Base-by-base conservation (phyloP, 495 filamentous ascomycete species). In the Cercophora newfieldiana region DNA sequence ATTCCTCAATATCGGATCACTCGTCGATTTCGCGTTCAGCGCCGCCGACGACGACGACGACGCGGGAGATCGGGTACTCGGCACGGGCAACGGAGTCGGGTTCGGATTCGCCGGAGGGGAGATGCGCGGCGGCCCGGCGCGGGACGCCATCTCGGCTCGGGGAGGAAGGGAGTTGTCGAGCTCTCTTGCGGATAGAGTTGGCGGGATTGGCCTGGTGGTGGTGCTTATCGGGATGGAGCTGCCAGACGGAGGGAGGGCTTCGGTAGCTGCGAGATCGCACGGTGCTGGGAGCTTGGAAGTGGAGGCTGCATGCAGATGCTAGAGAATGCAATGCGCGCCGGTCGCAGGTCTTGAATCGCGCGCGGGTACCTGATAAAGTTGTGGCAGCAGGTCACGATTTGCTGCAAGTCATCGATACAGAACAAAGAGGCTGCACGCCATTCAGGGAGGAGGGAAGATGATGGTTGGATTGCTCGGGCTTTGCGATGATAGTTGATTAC, bases 1-100 rank as follows among this genome's bases (percentile, higher is more conserved):
- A 77, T 92, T 93, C 77, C 90, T 91, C 26, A 88, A 80, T 70
- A 90, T 81, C 22, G 87, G 86, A 61, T 90, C 88, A 62, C 82
- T 71, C 10, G 78, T 76, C 10, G 80, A 77, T 64, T 69, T 44
- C 31, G 58, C 18, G 18, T n/a, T n/a, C n/a, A n/a, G n/a, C n/a
- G n/a, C n/a, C n/a, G n/a, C n/a, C n/a, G 58, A 24, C 7, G 8
- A 10, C 2, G 18, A 4, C 10, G 37, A 44, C 37, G 37, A 14
- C 30, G 30, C 30, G 30, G 30, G 12, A 8, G 37, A 14, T 5
- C 37, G 37, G 12, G 37, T 14, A 16, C 37, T 44, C 2, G 37
- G 37, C 37, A 44, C 37, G 37, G 37, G 37, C 2, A 44, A 16
- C 4, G 37, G 37, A 0, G 56, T 79, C 7, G 79, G 71, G 21